phyloP scores from a whole-genome alignment of 192 early-diverging fungal species.

The Coemansia sp. region DNA sequence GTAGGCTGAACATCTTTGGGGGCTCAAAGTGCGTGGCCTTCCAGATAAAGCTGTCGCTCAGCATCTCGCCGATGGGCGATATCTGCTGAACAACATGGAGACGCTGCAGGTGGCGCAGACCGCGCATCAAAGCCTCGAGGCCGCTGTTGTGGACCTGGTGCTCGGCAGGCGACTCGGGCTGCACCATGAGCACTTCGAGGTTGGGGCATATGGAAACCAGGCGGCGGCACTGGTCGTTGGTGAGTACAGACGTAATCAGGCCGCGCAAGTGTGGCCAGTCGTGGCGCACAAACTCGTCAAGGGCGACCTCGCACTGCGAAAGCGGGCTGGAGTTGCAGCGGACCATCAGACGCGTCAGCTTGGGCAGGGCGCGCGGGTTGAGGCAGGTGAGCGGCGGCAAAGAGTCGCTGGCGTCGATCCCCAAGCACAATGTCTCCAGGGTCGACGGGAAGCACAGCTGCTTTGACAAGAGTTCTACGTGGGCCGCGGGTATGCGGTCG shows the following conservation, averaged over 20 bases:
- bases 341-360: slow-evolving; percentile 47
- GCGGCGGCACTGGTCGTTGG: slow-evolving; percentile 42
- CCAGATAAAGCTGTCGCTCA: slow-evolving; percentile 52
- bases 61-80: slow-evolving; percentile 54
- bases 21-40: slow-evolving; percentile 46
- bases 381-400: slow-evolving; percentile 44
- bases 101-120: slow-evolving; percentile 34
- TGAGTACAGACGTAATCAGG: slow-evolving; percentile 46
- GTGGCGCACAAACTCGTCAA: slow-evolving; percentile 48
- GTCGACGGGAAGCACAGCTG: slow-evolving; percentile 51
- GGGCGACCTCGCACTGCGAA: slow-evolving; percentile 36
- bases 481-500: slow-evolving; percentile 40
- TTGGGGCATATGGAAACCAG: slow-evolving; percentile 34
- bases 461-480: slow-evolving; percentile 42
- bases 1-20: slow-evolving; percentile 48
- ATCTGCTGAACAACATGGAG: slow-evolving; percentile 52
- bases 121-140: slow-evolving; percentile 42
- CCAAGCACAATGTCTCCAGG: slow-evolving; percentile 50
- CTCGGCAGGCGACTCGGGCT: slow-evolving; percentile 51
- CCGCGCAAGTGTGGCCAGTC: slow-evolving; percentile 50
- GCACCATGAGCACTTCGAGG: slow-evolving; percentile 51
- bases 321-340: slow-evolving; percentile 48
- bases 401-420: slow-evolving; percentile 46
- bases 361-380: slow-evolving; percentile 44
- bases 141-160: slow-evolving; percentile 53